These are phyloP conservation scores for Oryza meridionalis DNA, from an alignment of 176 grass and related monocot species.

Conservation along the genomic window DNA sequence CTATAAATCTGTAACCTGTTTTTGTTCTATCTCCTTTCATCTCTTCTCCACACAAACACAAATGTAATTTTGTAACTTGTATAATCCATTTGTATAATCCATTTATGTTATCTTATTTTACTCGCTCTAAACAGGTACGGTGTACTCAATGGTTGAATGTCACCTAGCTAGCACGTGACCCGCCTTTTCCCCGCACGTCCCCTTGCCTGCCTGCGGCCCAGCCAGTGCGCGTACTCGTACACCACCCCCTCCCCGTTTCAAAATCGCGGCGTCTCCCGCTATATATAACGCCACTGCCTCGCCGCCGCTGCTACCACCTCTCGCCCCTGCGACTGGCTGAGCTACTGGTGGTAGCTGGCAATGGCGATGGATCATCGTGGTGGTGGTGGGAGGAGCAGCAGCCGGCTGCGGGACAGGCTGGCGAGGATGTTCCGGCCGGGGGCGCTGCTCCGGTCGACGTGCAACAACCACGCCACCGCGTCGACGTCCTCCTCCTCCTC, in stretches of 20 bases:
- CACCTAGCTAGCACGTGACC: neutral
- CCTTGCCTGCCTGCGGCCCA: neutral
- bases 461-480: slow-evolving; percentile 68
- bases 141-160: neutral
- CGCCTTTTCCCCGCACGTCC: neutral
- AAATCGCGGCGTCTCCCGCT: neutral
- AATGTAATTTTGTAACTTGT: no score
- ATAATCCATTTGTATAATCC: no score
- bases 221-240: neutral
- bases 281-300: neutral
- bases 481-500: slow-evolving; percentile 13
- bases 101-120: no score
- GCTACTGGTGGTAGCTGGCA: no score
- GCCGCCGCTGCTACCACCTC: no score
- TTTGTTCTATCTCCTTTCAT: no score
- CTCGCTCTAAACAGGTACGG: no score
- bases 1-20: no score
- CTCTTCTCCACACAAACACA: no score
- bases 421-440: slow-evolving; percentile 72
- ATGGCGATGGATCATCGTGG: slow-evolving; percentile 3
- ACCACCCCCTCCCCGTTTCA: neutral
- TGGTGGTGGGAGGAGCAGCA: slow-evolving; percentile 43
- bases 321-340: no score
- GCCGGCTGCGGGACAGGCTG: slow-evolving; percentile 70
- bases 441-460: slow-evolving; percentile 68